Evolutionary conservation across 1,284 basidiomycete genomes (phyloP).

Genomic region (Takashimella tepidaria): DNA sequence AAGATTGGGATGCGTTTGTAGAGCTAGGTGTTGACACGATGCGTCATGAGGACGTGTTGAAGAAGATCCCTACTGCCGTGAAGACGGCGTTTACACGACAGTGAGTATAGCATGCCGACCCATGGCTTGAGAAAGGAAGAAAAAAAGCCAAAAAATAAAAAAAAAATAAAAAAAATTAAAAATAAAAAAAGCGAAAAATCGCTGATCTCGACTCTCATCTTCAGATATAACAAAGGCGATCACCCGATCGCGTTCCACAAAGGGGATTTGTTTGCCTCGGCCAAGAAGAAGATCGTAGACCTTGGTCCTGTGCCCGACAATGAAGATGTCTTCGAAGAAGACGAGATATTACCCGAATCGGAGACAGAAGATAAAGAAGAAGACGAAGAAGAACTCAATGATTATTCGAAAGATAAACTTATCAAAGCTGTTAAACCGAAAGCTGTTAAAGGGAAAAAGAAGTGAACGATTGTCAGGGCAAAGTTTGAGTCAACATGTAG

Average conservation of each 20-base stretch:
- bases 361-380: conserved; percentile 49
- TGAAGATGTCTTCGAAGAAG: conserved; percentile 70
- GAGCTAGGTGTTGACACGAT: conserved; percentile 84
- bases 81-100: conserved; percentile 83
- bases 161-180: neutral
- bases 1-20: conserved; percentile 93
- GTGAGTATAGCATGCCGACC: too few relatives aligned
- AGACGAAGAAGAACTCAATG: conserved; percentile 46
- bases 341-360: conserved; percentile 37
- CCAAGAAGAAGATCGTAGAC: conserved; percentile 65
- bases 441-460: conserved; percentile 16
- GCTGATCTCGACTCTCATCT: too few relatives aligned
- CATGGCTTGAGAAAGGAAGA: too few relatives aligned
- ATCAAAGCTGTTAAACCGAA: conserved; percentile 53
- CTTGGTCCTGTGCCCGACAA: conserved; percentile 70
- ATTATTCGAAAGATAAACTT: conserved; percentile 54
- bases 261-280: conserved; percentile 65
- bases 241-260: conserved; percentile 92
- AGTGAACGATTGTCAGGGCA: too few relatives aligned
- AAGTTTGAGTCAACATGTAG: too few relatives aligned
- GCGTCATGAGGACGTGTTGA: conserved; percentile 66
- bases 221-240: conserved; percentile 75
- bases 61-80: conserved; percentile 73
- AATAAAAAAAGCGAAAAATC: too few relatives aligned
- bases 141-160: neutral